These are phyloP conservation scores for Mallotus repandus DNA, from an alignment of 441 rosid species.

Conservation along the genomic window DNA sequence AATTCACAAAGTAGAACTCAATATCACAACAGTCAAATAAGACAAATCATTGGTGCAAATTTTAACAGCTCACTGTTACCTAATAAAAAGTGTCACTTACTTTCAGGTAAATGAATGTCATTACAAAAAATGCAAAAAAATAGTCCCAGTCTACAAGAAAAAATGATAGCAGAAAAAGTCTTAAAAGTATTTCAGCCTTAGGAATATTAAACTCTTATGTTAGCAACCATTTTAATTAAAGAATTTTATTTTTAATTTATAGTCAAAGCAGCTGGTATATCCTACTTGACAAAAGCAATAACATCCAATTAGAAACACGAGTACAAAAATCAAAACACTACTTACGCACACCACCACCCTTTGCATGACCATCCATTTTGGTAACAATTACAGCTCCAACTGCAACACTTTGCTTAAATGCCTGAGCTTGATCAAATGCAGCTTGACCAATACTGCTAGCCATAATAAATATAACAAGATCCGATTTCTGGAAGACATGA, in stretches of 20 bases:
- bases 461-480: slow-evolving; percentile 92
- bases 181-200: background rate
- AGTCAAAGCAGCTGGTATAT: background rate
- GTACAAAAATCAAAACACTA: slow-evolving; percentile 13
- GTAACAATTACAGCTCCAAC: slow-evolving; percentile 98
- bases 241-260: background rate
- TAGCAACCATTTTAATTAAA: background rate
- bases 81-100: background rate
- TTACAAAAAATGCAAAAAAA: background rate
- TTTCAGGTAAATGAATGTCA: background rate
- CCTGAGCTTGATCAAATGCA: slow-evolving; percentile 96
- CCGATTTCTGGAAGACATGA: slow-evolving; percentile 99
- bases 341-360: slow-evolving; percentile 99
- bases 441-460: slow-evolving; percentile 99
- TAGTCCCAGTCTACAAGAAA: background rate
- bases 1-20: slow-evolving; percentile 5
- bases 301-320: background rate
- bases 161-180: background rate
- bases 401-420: slow-evolving; percentile 88
- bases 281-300: background rate
- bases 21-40: background rate
- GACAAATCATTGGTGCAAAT: background rate
- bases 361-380: slow-evolving; percentile 99
- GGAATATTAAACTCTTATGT: background rate
- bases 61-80: background rate